Evolutionary conservation across 148 eudicot species (phyloP).

Genomic region (Nepenthes mirabilis): DNA sequence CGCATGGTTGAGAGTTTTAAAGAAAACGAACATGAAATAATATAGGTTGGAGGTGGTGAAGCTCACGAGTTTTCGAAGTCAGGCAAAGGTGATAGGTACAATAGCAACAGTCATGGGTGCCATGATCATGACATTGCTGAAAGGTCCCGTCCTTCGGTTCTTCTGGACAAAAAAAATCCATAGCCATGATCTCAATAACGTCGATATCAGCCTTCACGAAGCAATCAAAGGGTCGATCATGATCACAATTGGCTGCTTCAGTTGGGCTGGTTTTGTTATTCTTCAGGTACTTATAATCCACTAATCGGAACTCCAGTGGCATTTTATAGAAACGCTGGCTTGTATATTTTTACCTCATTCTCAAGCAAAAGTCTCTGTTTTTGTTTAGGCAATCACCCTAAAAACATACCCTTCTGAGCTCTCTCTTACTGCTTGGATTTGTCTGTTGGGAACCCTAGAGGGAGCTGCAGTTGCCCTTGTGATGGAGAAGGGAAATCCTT

Average conservation of each 20-base stretch:
- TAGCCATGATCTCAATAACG: background rate
- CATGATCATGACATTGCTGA: constrained; percentile 59
- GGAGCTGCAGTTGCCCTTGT: constrained; percentile 37
- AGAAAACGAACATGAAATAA: too few species aligned
- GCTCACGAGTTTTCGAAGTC: constrained; percentile 28
- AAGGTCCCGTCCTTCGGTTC: constrained; percentile 32
- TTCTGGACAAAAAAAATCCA: constrained; percentile 24
- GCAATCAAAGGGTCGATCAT: constrained; percentile 59
- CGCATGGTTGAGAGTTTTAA: too few species aligned
- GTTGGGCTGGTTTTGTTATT: constrained; percentile 33
- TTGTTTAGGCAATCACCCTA: constrained; percentile 45
- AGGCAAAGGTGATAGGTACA: constrained; percentile 75
- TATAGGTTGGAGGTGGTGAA: constrained; percentile 68
- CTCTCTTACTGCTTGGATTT: constrained; percentile 62
- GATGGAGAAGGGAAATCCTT: constrained; percentile 34
- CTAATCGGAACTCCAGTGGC: background rate
- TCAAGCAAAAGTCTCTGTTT: background rate
- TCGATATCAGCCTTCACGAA: constrained; percentile 15
- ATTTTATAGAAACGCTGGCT: background rate
- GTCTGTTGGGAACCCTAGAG: constrained; percentile 47
- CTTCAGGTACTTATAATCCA: constrained; percentile 6
- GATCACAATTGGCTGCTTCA: constrained; percentile 44
- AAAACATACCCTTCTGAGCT: constrained; percentile 73
- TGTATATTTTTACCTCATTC: background rate
- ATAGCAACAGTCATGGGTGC: constrained; percentile 73